Evolutionary conservation across 805 yeast genomes (phyloP).

Genomic region (Kodamaea leandrae): DNA sequence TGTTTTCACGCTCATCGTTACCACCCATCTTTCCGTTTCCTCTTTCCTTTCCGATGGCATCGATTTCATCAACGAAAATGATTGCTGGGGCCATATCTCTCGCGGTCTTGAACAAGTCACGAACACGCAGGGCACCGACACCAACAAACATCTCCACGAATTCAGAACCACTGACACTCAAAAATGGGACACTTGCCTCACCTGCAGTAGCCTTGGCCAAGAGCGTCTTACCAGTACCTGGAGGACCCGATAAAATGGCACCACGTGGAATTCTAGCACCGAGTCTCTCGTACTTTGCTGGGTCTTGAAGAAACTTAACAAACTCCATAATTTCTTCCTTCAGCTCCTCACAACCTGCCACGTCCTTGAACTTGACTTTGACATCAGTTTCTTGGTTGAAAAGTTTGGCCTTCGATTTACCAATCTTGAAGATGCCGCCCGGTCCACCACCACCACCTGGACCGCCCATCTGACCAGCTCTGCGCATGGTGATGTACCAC

Average conservation of each 20-base stretch:
- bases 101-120: conserved; percentile 88
- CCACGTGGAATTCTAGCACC: conserved; percentile 97
- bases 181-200: conserved; percentile 92
- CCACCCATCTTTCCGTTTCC: conserved; percentile 71
- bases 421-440: conserved; percentile 74
- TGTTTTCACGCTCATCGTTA: conserved; percentile 91
- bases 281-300: conserved; percentile 75
- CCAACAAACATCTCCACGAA: conserved; percentile 98
- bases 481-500: conserved; percentile 57
- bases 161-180: conserved; percentile 89
- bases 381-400: conserved; percentile 84
- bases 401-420: conserved; percentile 74
- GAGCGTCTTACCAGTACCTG: conserved; percentile 95
- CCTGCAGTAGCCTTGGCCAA: conserved; percentile 96
- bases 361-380: conserved; percentile 79
- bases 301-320: conserved; percentile 83
- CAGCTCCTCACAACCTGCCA: conserved; percentile 94
- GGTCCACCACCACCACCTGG: conserved; percentile 30
- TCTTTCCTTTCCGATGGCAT: conserved; percentile 90
- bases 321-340: conserved; percentile 95
- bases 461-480: conserved; percentile 49
- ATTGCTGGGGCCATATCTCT: conserved; percentile 88
- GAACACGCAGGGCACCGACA: conserved; percentile 92
- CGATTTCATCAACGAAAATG: conserved; percentile 91
- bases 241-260: conserved; percentile 91